Evolutionary conservation across 1,284 basidiomycete genomes (phyloP).

Genomic region (Ganoderma multipileum): DNA sequence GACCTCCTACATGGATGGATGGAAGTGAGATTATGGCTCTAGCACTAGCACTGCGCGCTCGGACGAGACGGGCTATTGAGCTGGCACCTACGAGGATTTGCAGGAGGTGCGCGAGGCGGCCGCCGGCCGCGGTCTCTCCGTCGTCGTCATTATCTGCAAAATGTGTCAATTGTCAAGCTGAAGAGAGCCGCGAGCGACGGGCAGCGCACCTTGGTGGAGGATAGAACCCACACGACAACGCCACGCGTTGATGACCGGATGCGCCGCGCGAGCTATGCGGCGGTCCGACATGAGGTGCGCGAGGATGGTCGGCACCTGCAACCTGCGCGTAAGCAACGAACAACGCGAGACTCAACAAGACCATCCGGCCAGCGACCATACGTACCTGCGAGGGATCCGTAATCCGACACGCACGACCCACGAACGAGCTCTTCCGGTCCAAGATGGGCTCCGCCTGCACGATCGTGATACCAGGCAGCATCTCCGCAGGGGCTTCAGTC

Average conservation of each 20-base stretch:
- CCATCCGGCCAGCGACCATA: neutral
- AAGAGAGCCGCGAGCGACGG: neutral
- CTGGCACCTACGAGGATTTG: constrained; percentile 76
- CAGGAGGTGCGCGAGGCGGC: constrained; percentile 84
- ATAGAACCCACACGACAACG: constrained; percentile 71
- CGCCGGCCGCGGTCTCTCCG: constrained; percentile 90
- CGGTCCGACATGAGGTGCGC: constrained; percentile 77
- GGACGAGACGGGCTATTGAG: neutral
- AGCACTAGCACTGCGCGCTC: neutral
- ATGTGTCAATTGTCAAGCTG: constrained; percentile 7
- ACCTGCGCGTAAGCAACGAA: neutral
- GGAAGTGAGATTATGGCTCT: neutral
- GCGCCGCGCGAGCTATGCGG: constrained; percentile 79
- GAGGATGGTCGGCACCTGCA: constrained; percentile 76
- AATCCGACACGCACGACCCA: constrained; percentile 84
- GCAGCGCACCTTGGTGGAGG: constrained; percentile 72
- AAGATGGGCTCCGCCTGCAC: constrained; percentile 77
- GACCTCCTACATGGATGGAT: constrained; percentile 63
- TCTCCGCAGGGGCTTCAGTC: constrained; percentile 33
- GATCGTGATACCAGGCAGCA: constrained; percentile 71
- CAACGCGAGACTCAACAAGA: too few relatives aligned
- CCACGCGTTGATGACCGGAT: constrained; percentile 92
- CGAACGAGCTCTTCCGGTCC: constrained; percentile 84
- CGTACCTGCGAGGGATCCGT: constrained; percentile 78
- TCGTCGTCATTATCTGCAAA: constrained; percentile 90